Base-by-base conservation (phyloP, 2,329 filamentous ascomycete genomes). In the Colletotrichum lindemuthianum region DNA sequence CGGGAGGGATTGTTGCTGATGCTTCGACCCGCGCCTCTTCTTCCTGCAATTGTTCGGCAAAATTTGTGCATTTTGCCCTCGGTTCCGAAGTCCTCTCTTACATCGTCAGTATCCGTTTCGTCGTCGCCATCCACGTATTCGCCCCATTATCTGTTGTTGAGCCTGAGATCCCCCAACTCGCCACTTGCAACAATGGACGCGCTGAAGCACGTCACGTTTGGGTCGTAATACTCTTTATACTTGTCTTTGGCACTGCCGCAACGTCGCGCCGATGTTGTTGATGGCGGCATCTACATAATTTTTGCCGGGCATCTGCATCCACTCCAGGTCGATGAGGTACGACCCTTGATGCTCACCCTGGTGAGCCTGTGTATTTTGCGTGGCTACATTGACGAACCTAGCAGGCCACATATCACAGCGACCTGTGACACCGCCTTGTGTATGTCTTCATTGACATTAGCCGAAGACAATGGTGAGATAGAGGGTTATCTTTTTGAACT, bases 351-450 rank as follows among this genome's bases (percentile, higher is more conserved):
- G 88, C 64, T 89, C 86, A 1, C 72, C 70, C 11, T 70, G 71
- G 1, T 72, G 67, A 12, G 69, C 72, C 0, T 77, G 71, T 4
- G 69, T 67, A 7, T 69, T 67, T 4, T 67, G 66, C 33, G 57
- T 60, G 1, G 65, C 59, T 2, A 67, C 53, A 36, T 80, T 78
- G 6, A 84, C 79, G 65, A 90, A 90, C 9, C 86, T 80, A 7
- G 81, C 83, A 2, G 88, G 88, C 88, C 88, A 91, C 24, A 90
- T 86, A 86, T 82, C 2, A 84, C 81, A 50, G 83, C 75, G 4
- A 90, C 69, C 2, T 77, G 73, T 0, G 85, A 83, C 13, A 87
- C 72, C 11, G 81, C 81, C 51, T 82, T 82, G 63, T 85, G 77
- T 15, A 91, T 75, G 65, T 90, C 88, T 86, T 61, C 7, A 13